Evolutionary conservation across 2,329 filamentous ascomycete species (phyloP).

Genomic region (Cryphonectria nitschkei): DNA sequence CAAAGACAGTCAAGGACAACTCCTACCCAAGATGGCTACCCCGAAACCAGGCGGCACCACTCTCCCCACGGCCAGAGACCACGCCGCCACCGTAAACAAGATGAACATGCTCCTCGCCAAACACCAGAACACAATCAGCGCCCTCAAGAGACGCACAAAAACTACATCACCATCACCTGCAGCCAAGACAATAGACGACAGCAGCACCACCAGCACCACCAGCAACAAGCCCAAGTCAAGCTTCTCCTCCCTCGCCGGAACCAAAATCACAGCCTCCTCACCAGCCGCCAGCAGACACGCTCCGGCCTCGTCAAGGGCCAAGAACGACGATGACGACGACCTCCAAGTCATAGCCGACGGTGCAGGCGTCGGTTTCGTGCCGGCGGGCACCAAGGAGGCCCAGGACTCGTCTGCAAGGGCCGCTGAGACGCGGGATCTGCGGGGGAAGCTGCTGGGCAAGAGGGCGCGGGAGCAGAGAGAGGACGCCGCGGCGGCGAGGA

Average conservation of each 20-base stretch:
- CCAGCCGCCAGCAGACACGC: slow-evolving; percentile 12
- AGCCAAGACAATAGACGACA: slow-evolving; percentile 8
- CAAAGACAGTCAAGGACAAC: background rate
- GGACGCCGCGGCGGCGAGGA: slow-evolving; percentile 38
- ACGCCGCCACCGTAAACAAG: slow-evolving; percentile 46
- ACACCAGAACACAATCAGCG: slow-evolving; percentile 40
- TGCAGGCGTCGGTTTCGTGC: slow-evolving; percentile 47
- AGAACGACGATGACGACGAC: slow-evolving; percentile 33
- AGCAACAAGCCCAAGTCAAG: slow-evolving; percentile 24
- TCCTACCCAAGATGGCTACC: slow-evolving; percentile 10
- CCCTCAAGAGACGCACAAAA: slow-evolving; percentile 22
- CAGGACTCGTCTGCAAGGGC: slow-evolving; percentile 31
- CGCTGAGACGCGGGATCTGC: slow-evolving; percentile 38
- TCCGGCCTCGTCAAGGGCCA: slow-evolving; percentile 12
- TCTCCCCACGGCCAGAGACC: slow-evolving; percentile 44
- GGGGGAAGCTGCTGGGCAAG: slow-evolving; percentile 38
- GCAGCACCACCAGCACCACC: slow-evolving; percentile 27
- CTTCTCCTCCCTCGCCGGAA: slow-evolving; percentile 31
- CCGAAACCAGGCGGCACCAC: slow-evolving; percentile 16
- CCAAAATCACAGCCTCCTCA: background rate
- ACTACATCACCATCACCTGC: slow-evolving; percentile 27
- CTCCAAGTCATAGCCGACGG: slow-evolving; percentile 38
- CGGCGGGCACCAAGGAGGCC: slow-evolving; percentile 31
- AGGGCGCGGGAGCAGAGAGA: slow-evolving; percentile 25
- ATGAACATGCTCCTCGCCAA: slow-evolving; percentile 46